Percentiles rank a stretch among this genome's conserved stretches.
Conservation (phyloP, 1,139 yeast species). For the Meyerozyma guilliermondii region DNA sequence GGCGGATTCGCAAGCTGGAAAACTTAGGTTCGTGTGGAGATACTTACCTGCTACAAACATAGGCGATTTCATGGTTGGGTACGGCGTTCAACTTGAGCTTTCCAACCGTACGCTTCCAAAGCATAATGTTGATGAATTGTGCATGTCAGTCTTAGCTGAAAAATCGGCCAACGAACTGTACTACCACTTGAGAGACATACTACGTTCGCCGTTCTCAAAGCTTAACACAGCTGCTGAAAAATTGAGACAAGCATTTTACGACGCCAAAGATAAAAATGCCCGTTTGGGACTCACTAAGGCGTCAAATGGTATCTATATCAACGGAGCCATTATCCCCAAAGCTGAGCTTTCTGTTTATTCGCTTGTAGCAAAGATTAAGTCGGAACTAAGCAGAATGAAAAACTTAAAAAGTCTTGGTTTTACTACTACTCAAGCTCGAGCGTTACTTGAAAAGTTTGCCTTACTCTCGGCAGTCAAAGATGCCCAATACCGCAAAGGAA, state of each 20-base stretch:
- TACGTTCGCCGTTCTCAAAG: not conserved
- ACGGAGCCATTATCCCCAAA: slow-evolving; percentile 52
- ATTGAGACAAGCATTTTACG: not conserved
- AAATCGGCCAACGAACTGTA: not conserved
- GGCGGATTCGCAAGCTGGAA: slow-evolving; percentile 58
- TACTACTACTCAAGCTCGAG: slow-evolving; percentile 27
- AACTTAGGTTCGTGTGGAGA: slow-evolving; percentile 72
- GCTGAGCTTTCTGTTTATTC: slow-evolving; percentile 41
- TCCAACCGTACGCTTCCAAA: not conserved
- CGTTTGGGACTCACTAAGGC: slow-evolving; percentile 28
- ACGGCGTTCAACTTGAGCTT: slow-evolving; percentile 49
- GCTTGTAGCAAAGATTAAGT: slow-evolving; percentile 27
- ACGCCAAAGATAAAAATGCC: not conserved
- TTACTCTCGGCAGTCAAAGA: slow-evolving; percentile 31
- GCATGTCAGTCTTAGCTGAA: not conserved
- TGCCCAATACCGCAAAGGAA: slow-evolving; percentile 31
- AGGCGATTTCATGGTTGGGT: slow-evolving; percentile 50
- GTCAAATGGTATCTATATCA: slow-evolving; percentile 52
- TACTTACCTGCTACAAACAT: slow-evolving; percentile 38
- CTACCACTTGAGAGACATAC: not conserved
- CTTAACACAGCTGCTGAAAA: not conserved
- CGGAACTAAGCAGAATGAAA: slow-evolving; percentile 31
- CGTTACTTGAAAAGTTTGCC: slow-evolving; percentile 43
- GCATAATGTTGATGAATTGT: not conserved
- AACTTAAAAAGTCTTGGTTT: slow-evolving; percentile 33